These are phyloP conservation scores for Penicillium paxilli DNA, from an alignment of 495 filamentous ascomycete species.

Conservation along the genomic window DNA sequence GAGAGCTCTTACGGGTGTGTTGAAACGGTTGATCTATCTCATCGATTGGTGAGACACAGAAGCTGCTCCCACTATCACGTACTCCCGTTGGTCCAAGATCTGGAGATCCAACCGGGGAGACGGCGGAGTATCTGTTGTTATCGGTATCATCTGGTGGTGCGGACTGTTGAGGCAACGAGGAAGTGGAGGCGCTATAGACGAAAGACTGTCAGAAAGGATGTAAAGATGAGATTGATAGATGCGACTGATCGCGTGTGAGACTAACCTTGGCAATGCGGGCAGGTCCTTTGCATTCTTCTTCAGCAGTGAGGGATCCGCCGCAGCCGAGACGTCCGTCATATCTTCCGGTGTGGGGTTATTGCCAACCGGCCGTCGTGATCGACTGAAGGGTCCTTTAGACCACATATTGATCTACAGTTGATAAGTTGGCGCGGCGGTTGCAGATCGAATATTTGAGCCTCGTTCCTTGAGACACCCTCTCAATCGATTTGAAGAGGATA, in stretches of 20 bases:
- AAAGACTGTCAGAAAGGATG: slow-evolving; percentile 1
- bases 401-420: slow-evolving; percentile 38
- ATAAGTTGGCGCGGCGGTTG: background rate
- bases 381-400: slow-evolving; percentile 40
- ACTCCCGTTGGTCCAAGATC: background rate
- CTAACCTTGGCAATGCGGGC: slow-evolving; percentile 45
- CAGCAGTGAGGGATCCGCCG: background rate
- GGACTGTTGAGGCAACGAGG: background rate
- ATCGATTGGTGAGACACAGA: slow-evolving; percentile 49
- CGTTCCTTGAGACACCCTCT: background rate
- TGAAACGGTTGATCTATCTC: slow-evolving; percentile 16
- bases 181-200: background rate
- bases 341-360: slow-evolving; percentile 43
- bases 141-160: background rate
- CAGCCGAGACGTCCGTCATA: slow-evolving; percentile 28
- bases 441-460: slow-evolving; percentile 2
- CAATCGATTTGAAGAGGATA: background rate
- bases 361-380: slow-evolving; percentile 45
- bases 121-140: slow-evolving; percentile 21
- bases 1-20: slow-evolving; percentile 7
- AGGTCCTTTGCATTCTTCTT: slow-evolving; percentile 29
- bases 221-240: slow-evolving; percentile 4
- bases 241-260: too few relatives aligned
- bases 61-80: slow-evolving; percentile 32
- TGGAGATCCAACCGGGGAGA: slow-evolving; percentile 53